Evolutionary conservation across 2,329 filamentous ascomycete species (phyloP), one percentile per base, ranked within the genome.

Genomic region (Colletotrichum neosansevieriae): DNA sequence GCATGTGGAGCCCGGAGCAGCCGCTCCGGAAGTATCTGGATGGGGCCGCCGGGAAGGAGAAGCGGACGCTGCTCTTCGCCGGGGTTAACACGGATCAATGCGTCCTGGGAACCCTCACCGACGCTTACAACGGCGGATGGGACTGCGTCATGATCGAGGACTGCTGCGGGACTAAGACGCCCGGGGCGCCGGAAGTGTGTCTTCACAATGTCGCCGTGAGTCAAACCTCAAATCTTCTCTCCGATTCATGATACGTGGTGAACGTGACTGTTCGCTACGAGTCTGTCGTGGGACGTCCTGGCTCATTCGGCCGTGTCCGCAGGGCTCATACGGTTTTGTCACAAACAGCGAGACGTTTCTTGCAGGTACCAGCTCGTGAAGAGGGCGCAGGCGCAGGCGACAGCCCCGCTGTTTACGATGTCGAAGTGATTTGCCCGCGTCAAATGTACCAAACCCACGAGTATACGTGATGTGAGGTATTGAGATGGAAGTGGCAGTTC

Each of bases 51-150:
- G 58, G 42, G 15, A 58, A 75, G 45, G 71, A 79, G 0, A 82
- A 81, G 65, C 81, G 71, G 50, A 89, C 86, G 5, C 73, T 89
- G 50, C 72, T 90, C 19, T 88, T 89, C 70, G 77, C 84, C 1
- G 87, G 88, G 0, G 87, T 89, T 12, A 89, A 90, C 72, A 88
- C 87, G 3, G 87, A 90, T 75, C 86, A 89, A 73, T 89, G 87
- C 73, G 87, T 90, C 7, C 79, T 84, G 21, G 85, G 85, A 1
- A 88, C 85, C 13, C 76, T 89, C 66, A 79, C 81, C 56, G 86
- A 90, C 76, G 85, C 84, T 3, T 87, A 85, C 71, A 84, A 81
- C 71, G 82, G 81, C 69, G 87, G 87, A 11, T 69, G 66, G 66
- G 66, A 69, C n/a, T 69, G 61, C n/a, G 42, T 66, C 32, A 44